Evolutionary conservation across 140 eudicot species (phyloP).

Genomic region (Oenanthe javanica): DNA sequence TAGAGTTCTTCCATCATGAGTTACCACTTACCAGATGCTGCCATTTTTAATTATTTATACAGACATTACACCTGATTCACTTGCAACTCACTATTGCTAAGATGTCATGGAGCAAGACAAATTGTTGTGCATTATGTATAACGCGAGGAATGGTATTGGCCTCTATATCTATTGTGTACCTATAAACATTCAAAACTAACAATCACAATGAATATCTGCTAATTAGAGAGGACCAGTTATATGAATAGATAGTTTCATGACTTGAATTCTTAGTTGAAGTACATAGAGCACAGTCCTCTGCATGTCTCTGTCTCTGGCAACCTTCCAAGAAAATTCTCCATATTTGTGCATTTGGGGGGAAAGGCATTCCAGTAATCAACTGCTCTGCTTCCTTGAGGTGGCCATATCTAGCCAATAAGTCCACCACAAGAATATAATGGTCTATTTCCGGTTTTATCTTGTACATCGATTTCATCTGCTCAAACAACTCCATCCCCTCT

Average conservation of each 20-base stretch:
- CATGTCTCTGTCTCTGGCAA: constrained; percentile 47
- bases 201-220: too few species aligned
- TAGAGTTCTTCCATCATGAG: too few species aligned
- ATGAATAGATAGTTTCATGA: neutral
- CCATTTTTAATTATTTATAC: too few species aligned
- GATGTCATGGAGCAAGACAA: too few species aligned
- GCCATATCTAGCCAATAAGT: constrained; percentile 64
- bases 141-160: too few species aligned
- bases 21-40: too few species aligned
- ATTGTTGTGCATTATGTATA: too few species aligned
- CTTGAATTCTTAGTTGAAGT: neutral
- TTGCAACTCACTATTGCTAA: too few species aligned
- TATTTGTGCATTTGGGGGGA: constrained; percentile 61
- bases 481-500: constrained; percentile 58
- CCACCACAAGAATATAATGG: constrained; percentile 64
- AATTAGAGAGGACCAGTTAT: too few species aligned
- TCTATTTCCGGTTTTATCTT: constrained; percentile 63
- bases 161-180: too few species aligned
- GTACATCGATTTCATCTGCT: constrained; percentile 40
- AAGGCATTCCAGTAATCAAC: constrained; percentile 65
- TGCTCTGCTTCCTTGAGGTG: constrained; percentile 53
- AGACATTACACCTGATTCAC: too few species aligned
- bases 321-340: constrained; percentile 82
- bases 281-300: constrained; percentile 14
- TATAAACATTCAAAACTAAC: too few species aligned